A percentile compares a stretch with the other conserved stretches of the same genome.
Evolutionary conservation across 2,329 filamentous ascomycete genomes (phyloP).

Genomic region (Botryotinia globosa): DNA sequence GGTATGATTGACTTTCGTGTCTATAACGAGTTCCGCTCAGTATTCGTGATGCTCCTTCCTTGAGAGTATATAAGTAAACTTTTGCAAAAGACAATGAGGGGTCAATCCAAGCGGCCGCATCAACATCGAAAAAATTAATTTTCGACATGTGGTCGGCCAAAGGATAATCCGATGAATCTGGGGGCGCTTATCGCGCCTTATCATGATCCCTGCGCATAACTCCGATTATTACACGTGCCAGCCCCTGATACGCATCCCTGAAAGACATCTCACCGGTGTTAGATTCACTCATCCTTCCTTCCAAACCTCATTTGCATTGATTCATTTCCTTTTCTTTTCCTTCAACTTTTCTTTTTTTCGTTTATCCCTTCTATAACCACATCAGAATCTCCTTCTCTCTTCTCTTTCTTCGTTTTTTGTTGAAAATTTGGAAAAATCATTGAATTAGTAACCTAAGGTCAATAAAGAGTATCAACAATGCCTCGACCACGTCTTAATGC

Average conservation of each 20-base stretch:
- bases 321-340: not conserved
- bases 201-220: not conserved
- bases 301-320: not conserved
- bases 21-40: no score
- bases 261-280: not conserved
- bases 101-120: constrained; percentile 6
- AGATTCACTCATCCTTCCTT: constrained; percentile 6
- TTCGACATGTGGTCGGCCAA: not conserved
- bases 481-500: constrained; percentile 21
- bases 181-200: constrained; percentile 16
- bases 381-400: no score
- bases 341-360: not conserved
- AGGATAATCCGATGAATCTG: constrained; percentile 8
- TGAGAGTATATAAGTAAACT: not conserved
- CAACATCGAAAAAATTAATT: constrained; percentile 4
- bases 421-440: not conserved
- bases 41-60: no score
- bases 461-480: constrained; percentile 21
- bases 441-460: not conserved
- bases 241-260: constrained; percentile 16
- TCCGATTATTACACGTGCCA: constrained; percentile 17
- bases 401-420: not conserved
- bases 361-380: not conserved
- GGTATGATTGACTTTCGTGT: not conserved
- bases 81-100: not conserved